Evolutionary conservation across 805 yeast species (phyloP).

Genomic region (Candida piceae): DNA sequence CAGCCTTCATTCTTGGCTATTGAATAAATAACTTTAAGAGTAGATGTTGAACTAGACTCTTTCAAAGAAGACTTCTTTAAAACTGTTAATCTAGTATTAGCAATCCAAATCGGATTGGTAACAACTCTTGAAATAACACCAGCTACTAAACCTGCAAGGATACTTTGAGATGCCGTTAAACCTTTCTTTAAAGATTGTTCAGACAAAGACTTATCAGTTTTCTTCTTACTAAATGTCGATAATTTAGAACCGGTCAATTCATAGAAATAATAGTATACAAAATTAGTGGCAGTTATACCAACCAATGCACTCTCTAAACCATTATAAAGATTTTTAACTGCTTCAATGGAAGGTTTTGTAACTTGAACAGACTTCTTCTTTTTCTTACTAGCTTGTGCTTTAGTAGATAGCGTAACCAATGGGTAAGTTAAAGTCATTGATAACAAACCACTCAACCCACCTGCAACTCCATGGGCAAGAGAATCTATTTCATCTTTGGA

Average conservation of each 20-base stretch:
- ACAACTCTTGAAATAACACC: constrained; percentile 79
- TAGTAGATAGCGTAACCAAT: constrained; percentile 76
- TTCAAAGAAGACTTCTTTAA: constrained; percentile 22
- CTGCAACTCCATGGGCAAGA: constrained; percentile 87
- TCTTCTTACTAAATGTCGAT: constrained; percentile 5
- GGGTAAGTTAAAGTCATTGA: constrained; percentile 89
- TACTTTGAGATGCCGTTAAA: constrained; percentile 59
- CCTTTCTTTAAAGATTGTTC: constrained; percentile 24
- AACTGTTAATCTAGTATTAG: constrained; percentile 85
- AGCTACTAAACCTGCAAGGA: constrained; percentile 77
- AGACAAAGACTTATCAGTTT: neutral
- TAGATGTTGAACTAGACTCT: constrained; percentile 31
- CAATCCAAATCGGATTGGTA: constrained; percentile 93
- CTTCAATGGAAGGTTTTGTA: constrained; percentile 36
- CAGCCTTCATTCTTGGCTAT: constrained; percentile 71
- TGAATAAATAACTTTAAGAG: constrained; percentile 53
- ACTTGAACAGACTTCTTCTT: constrained; percentile 4
- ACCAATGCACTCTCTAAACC: constrained; percentile 85
- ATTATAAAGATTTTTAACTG: constrained; percentile 65
- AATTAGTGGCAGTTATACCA: constrained; percentile 83
- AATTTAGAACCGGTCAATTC: constrained; percentile 48
- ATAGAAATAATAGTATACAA: constrained; percentile 86
- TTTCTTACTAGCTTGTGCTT: constrained; percentile 68
- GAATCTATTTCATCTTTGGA: constrained; percentile 33
- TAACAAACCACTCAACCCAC: constrained; percentile 89